These are phyloP conservation scores for Candida hungchunana DNA, from an alignment of 805 yeast genomes.

Conservation along the genomic window DNA sequence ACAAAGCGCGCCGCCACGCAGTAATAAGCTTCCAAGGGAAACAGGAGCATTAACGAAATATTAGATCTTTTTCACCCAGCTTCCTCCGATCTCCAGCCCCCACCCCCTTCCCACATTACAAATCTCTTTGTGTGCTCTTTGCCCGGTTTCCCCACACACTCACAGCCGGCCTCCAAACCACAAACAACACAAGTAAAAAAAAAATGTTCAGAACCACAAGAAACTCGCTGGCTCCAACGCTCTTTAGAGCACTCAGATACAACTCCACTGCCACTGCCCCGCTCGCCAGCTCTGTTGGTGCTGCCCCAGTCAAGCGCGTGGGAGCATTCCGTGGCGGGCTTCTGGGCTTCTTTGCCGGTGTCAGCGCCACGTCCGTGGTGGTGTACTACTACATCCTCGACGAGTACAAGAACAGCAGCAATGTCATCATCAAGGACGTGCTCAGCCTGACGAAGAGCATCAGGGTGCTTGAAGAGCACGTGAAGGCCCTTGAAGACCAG, in stretches of 20 bases:
- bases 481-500: slow-evolving; percentile 52
- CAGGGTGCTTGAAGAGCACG: slow-evolving; percentile 62
- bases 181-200: slow-evolving; percentile 2
- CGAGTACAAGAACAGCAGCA: slow-evolving; percentile 69
- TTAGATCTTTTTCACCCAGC: too few species aligned
- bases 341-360: slow-evolving; percentile 77
- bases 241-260: slow-evolving; percentile 5
- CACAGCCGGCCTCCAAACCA: not conserved
- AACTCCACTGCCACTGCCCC: slow-evolving; percentile 11
- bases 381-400: slow-evolving; percentile 77
- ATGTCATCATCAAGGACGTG: slow-evolving; percentile 71
- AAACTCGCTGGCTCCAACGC: too few species aligned
- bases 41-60: too few species aligned
- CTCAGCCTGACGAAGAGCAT: slow-evolving; percentile 65
- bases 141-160: not conserved
- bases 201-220: slow-evolving; percentile 8
- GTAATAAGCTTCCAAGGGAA: too few species aligned
- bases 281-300: not conserved
- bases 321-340: slow-evolving; percentile 47
- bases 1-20: too few species aligned
- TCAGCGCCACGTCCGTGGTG: slow-evolving; percentile 65
- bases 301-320: slow-evolving; percentile 25
- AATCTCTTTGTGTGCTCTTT: too few species aligned
- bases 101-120: too few species aligned
- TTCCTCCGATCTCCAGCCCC: too few species aligned